Percentiles rank a stretch among this genome's conserved stretches.
These are phyloP conservation scores for Stephanodiscus minutulus DNA, from an alignment of 108 stramenopile genomes.

Conservation along the genomic window DNA sequence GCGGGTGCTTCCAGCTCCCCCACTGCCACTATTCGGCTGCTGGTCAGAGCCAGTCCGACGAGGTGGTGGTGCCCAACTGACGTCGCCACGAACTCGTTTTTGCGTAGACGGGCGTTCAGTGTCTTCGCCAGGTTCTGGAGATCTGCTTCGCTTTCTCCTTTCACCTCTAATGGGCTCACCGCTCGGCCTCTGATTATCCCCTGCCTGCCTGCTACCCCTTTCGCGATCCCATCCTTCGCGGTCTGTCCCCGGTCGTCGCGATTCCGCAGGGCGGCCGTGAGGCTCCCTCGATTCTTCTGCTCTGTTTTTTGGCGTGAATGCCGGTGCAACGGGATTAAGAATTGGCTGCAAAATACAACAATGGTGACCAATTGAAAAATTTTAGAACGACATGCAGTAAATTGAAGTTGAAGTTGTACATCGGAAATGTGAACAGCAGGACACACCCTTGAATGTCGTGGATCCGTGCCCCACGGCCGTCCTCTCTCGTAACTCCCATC, in stretches of 20 bases:
- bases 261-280: conserved; percentile 10
- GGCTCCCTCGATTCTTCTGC: conserved; percentile 19
- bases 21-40: conserved; percentile 8
- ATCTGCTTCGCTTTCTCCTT: conserved; percentile 32
- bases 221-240: conserved; percentile 26
- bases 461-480: conserved; percentile 32
- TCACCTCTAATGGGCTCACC: conserved; percentile 8
- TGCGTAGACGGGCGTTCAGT: conserved; percentile 4
- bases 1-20: conserved; percentile 5
- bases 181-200: conserved; percentile 15
- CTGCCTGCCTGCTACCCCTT: conserved; percentile 17
- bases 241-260: conserved; percentile 20
- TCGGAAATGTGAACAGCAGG: background rate
- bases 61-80: conserved; percentile 15
- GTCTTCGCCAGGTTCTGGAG: conserved; percentile 23
- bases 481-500: conserved; percentile 36
- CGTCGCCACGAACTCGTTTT: conserved; percentile 19
- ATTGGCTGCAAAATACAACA: conserved; percentile 1
- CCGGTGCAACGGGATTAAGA: conserved; percentile 22
- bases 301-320: conserved; percentile 26
- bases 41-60: background rate
- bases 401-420: background rate
- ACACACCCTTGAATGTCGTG: conserved; percentile 21
- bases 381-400: conserved; percentile 5
- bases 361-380: background rate